Evolutionary conservation across 768 basidiomycete genomes (phyloP).

Genomic region (Auricularia sp.): DNA sequence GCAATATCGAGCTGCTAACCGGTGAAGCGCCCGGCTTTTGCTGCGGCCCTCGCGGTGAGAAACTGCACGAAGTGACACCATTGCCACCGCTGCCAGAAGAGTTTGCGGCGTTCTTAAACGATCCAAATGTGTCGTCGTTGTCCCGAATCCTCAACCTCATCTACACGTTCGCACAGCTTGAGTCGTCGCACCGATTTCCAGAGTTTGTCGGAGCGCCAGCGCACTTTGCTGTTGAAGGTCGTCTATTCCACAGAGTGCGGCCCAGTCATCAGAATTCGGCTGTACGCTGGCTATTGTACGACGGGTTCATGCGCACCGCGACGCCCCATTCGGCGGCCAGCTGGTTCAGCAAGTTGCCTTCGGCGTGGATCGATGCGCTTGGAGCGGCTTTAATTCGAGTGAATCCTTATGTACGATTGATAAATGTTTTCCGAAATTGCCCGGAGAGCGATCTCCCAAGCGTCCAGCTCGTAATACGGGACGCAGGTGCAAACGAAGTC

Average conservation of each 20-base stretch:
- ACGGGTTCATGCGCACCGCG: too few species aligned
- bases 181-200: conserved; percentile 20
- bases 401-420: conserved; percentile 12
- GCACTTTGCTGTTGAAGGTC: too few species aligned
- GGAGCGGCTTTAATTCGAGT: background rate
- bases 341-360: too few species aligned
- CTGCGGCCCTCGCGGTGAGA: conserved; percentile 17
- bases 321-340: too few species aligned
- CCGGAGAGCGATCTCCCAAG: conserved; percentile 11
- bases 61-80: too few species aligned
- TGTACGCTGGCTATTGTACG: too few species aligned
- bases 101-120: conserved; percentile 17
- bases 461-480: background rate
- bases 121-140: conserved; percentile 17
- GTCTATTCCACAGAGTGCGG: too few species aligned
- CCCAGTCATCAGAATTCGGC: too few species aligned
- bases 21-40: conserved; percentile 25
- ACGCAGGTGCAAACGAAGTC: background rate
- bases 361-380: too few species aligned
- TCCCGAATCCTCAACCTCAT: conserved; percentile 24
- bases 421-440: conserved; percentile 6
- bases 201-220: background rate
- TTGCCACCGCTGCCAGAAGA: conserved; percentile 18
- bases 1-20: conserved; percentile 19
- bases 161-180: conserved; percentile 24